Base-by-base conservation (phyloP, 2,329 filamentous ascomycete genomes). In the Hypoxylon sp. region DNA sequence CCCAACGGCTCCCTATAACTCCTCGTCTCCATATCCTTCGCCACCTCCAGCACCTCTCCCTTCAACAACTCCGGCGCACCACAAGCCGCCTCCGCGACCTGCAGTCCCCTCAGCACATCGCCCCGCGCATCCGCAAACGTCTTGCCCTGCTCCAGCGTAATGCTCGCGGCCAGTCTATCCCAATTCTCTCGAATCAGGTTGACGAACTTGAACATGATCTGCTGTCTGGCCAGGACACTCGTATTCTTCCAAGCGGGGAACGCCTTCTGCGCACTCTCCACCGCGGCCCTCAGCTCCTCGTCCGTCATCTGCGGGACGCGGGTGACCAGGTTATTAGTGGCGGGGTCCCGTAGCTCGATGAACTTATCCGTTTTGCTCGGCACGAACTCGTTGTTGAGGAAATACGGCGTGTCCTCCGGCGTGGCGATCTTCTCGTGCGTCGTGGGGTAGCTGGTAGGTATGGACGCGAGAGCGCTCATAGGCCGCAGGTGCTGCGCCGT, bases 1-100 rank as follows among this genome's bases (percentile, higher is more conserved):
- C 92, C 92, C 75, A 96, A 81, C 64, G 92, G 91, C 84, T 96
- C 92, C 67, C 88, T 87, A 79, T 96, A 96, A 64, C 88, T 91
- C 76, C 91, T 84, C 29, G 92, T 96, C 84, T 96, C 92, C 92
- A 96, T 96, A 75, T 96, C 92, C 84, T 93, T 94, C 58, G 92
- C 88, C 11, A 96, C 92, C 82, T 96, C 92, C 32, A 96, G 84
- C 46, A 96, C 85, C 81, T 96, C 92, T 39, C 92, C 92, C 78
- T 92, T 93, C 79, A 96, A 85, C 77, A 94, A 87, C 73, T 93
- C 92, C 0, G 92, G 91, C 58, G 93, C 93, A 51, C 86, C 91
- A 75, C 92, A 92, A 21, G 92, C 90, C 5, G 91, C 91, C 83
- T 96, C 92, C 2, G 93, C 93, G 25, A 96, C 92, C 83, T 96